These are phyloP conservation scores for Termitomyces sp. DNA, from an alignment of 768 basidiomycete species.

Conservation along the genomic window DNA sequence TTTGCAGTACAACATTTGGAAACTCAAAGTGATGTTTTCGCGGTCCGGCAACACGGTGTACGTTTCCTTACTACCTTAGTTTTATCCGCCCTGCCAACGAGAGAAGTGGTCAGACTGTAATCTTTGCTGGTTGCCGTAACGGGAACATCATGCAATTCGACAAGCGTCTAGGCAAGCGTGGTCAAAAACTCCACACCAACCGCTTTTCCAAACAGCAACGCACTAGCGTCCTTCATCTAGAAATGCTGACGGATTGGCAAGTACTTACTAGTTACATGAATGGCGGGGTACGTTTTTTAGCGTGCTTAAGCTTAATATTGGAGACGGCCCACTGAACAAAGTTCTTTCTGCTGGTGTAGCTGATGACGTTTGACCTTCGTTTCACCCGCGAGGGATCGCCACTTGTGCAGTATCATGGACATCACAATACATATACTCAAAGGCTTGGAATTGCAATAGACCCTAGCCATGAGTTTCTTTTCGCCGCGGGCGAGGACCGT, in stretches of 20 bases:
- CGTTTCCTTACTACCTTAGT: constrained; percentile 6
- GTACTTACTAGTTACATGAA: constrained; percentile 57
- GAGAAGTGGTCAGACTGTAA: constrained; percentile 33
- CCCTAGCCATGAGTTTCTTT: constrained; percentile 53
- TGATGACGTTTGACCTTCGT: constrained; percentile 62
- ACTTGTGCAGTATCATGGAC: constrained; percentile 45
- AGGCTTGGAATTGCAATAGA: constrained; percentile 59
- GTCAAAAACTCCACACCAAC: constrained; percentile 37
- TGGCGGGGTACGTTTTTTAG: constrained; percentile 45
- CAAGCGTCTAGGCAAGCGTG: constrained; percentile 38
- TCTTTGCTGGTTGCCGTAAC: constrained; percentile 60
- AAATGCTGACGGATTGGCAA: constrained; percentile 44
- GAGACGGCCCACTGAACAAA: neutral
- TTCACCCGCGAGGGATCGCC: constrained; percentile 45
- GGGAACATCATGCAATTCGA: constrained; percentile 60
- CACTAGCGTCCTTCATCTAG: constrained; percentile 54
- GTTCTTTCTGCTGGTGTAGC: constrained; percentile 30
- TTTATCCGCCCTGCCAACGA: neutral
- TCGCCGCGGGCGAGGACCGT: constrained; percentile 66
- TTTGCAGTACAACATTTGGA: constrained; percentile 35
- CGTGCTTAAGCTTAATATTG: neutral
- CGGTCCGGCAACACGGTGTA: constrained; percentile 53
- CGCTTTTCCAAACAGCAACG: constrained; percentile 27
- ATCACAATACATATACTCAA: constrained; percentile 51
- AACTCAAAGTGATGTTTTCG: constrained; percentile 63